Evolutionary conservation across 2,329 filamentous ascomycete genomes (phyloP), one percentile per base, ranked within the genome.

Genomic region (Colletotrichum chrysophilum): DNA sequence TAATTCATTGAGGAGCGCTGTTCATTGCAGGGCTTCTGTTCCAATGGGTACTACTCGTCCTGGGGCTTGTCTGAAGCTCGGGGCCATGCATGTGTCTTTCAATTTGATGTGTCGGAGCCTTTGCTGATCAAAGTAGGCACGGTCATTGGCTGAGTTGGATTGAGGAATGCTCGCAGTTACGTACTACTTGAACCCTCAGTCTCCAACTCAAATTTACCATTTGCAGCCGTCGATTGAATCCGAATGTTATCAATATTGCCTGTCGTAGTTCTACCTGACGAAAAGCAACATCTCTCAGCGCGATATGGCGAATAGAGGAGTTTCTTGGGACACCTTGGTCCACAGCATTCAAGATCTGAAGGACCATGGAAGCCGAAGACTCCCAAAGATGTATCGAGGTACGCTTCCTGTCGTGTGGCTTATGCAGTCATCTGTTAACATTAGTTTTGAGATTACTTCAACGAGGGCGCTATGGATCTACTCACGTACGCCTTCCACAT

Each of bases 401-500:
- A 21, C 6, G 10, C 21, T 24, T 21, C 43, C 43, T 21, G n/a
- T 21, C n/a, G 43, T 13, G n/a, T 21, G n/a, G 43, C 6, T 21
- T 21, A 52, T 52, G n/a, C 43, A 52, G n/a, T 52, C 43, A 52
- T 52, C n/a, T 21, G 43, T n/a, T 52, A 52, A 52, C 10, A 13
- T 52, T 13, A 12, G 2, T 52, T 13, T 7, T 21, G 12, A 52
- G 89, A 91, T 65, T 91, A 91, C 81, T 91, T 88, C 80, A 91
- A 91, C 79, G 89, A 88, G 76, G 90, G 90, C 7, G 88, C 89
- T 6, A 91, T 90, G 83, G 89, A 90, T 76, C 82, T 89, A 28
- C 82, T 88, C 69, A 90, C 89, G 83, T 86, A 38, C 24, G 66
- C 70, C 10, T 34, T 30, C 16, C 56, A 60, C 10, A 28, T 13